Evolutionary conservation across 306 rosid genomes (phyloP), one percentile per base, ranked within the genome.

Genomic region (Luffa aegyptiaca): DNA sequence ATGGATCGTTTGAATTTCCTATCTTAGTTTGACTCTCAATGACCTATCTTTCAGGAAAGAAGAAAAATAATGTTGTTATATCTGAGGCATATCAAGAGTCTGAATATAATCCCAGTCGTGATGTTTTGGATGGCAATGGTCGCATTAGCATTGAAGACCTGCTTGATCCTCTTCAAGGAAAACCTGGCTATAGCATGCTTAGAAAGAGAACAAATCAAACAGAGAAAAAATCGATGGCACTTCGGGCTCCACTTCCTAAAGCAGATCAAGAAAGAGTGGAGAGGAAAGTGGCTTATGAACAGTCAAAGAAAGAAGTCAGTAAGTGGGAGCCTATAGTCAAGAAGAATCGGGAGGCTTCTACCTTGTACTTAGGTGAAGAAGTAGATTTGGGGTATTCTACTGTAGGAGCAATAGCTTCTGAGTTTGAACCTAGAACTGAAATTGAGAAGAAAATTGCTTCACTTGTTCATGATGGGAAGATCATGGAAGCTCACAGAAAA

Each of bases 331-430:
- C 83, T 69, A 79, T 88, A 79, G 84, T 96, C 82, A 85, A 93
- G 92, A 90, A 80, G 84, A 93, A 93, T 75, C 86, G 99, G 80
- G 97, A 91, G 84, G 94, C 92, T 3, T 86, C 93, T 70, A 90
- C 93, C 76, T 5, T 91, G 59, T 86, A 74, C 76, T 90, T 95
- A 84, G 94, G 88, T 82, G 90, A 83, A 80, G 82, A 91, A 57
- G 79, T 82, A 62, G 85, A 93, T 80, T 37, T 95, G 59, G 93
- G 92, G 49, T 88, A 84, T 91, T 90, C 97, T 73, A 89, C 97
- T 18, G 90, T 92, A 79, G 98, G 98, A 83, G 93, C 93, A 62
- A 92, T 92, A 65, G 97, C 99, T 78, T 89, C 97, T 20, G 96
- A 88, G 61, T 91, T 93, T 83, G 87, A 89, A 86, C 99, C 99